Evolutionary conservation across 176 grass and related monocot genomes (phyloP).

Genomic region (Phyllostachys edulis): DNA sequence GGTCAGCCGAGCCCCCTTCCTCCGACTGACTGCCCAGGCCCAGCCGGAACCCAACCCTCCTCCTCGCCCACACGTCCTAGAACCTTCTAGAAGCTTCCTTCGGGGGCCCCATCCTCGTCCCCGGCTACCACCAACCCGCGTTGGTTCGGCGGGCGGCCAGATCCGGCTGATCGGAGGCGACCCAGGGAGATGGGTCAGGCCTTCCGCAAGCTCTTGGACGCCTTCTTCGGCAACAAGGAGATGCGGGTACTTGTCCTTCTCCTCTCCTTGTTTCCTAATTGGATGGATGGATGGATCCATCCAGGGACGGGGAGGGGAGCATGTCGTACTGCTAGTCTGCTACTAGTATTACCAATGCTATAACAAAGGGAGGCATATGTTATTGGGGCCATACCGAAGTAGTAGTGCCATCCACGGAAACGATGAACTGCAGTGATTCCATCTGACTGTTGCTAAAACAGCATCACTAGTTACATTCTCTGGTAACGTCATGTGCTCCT

Average conservation of each 20-base stretch:
- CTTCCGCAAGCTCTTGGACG: constrained; percentile 97
- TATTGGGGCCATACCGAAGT: no score
- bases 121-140: no score
- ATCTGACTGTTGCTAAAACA: neutral
- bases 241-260: constrained; percentile 63
- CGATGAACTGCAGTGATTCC: neutral
- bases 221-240: constrained; percentile 94
- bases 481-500: constrained; percentile 27
- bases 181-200: constrained; percentile 79
- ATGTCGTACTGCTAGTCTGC: neutral
- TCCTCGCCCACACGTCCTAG: neutral
- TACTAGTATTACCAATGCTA: no score
- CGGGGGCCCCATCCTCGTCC: neutral
- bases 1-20: no score
- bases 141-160: neutral
- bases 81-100: neutral
- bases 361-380: neutral
- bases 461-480: constrained; percentile 39
- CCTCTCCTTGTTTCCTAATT: neutral
- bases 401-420: neutral
- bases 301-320: neutral
- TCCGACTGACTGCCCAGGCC: no score
- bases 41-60: no score
- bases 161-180: constrained; percentile 30
- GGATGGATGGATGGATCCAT: neutral